phyloP scores from a whole-genome alignment of 2,329 filamentous ascomycete genomes.

The Neonectria magnoliae region DNA sequence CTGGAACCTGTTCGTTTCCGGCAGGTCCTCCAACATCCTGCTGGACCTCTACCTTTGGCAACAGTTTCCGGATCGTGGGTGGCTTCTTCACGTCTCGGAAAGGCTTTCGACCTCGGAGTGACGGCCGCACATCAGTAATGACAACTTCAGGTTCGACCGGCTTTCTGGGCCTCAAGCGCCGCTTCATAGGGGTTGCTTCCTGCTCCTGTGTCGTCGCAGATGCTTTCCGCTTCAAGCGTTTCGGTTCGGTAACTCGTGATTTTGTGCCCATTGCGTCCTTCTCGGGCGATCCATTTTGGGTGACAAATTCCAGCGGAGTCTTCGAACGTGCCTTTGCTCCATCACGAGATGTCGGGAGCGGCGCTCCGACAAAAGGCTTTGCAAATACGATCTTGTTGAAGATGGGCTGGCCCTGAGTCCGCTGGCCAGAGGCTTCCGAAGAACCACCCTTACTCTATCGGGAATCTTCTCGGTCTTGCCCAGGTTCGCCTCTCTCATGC shows the following conservation, averaged over 20 bases:
- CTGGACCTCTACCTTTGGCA: not conserved
- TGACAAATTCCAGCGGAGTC: not conserved
- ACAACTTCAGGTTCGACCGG: constrained; percentile 16
- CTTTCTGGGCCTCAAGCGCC: constrained; percentile 38
- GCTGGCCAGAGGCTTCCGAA: constrained; percentile 34
- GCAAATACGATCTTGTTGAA: constrained; percentile 40
- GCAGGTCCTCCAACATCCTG: constrained; percentile 1
- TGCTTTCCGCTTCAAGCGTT: constrained; percentile 5
- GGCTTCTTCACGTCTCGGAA: constrained; percentile 19
- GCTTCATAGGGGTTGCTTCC: constrained; percentile 29
- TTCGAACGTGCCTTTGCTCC: not conserved
- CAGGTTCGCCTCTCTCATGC: constrained; percentile 46
- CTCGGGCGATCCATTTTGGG: not conserved
- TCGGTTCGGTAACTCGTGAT: not conserved
- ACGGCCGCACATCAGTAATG: constrained; percentile 17
- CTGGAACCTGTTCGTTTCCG: constrained; percentile 1
- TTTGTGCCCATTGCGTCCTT: constrained; percentile 1
- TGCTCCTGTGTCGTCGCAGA: constrained; percentile 4
- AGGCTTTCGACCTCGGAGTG: constrained; percentile 16
- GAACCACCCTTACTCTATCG: constrained; percentile 49
- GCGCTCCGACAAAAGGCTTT: constrained; percentile 34
- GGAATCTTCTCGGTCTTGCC: constrained; percentile 51
- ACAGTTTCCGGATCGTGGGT: constrained; percentile 9
- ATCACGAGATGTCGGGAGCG: constrained; percentile 16
- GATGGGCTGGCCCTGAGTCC: constrained; percentile 19